Evolutionary conservation across 192 early-diverging fungal species (phyloP), one percentile per base, ranked within the genome.

Genomic region (Backusella circina): DNA sequence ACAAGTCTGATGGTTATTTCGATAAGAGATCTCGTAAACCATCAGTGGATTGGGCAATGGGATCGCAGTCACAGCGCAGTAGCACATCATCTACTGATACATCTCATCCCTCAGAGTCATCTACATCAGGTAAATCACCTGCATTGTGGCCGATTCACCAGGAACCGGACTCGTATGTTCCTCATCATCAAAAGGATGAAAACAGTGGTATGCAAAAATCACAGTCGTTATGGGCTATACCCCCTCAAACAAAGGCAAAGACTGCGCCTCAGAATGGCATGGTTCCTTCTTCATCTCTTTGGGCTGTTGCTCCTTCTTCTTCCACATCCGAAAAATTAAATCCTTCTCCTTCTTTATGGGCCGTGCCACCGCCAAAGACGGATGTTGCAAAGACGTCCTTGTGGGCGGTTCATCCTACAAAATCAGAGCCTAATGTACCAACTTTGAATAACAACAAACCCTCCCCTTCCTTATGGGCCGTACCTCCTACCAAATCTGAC

Each of bases 231-330:
- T 61, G 54, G 54, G 54, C 54, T 3, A 61, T 61, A 28, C 65
- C 65, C 9, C 30, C 33, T 33, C 65, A 67, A 67, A 33, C n/a
- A 67, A 31, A 67, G 1, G 5, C 15, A 36, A 67, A 36, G 32
- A 30, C 7, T 66, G 65, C 13, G 5, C 65, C 32, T 28, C 65
- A 66, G 32, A 32, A 5, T 28, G 12, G 8, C 26, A 31, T 67
- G 65, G 16, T 31, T 18, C 8, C 65, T 35, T 36, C 65, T 67
- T 10, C 30, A 1, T 70, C 75, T 32, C 54, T 76, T 15, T 76
- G 75, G 75, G 75, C 75, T 28, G 51, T 69, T n/a, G 44, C 66
- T 28, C 75, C 75, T 21, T 70, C 66, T 28, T 51, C 75, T 15
- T 76, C 75, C 12, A 67, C 57, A 9, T 32, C 76, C 21, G 21